Conservation (phyloP, 768 basidiomycete species). For the Hygrophorus pudorinus region DNA sequence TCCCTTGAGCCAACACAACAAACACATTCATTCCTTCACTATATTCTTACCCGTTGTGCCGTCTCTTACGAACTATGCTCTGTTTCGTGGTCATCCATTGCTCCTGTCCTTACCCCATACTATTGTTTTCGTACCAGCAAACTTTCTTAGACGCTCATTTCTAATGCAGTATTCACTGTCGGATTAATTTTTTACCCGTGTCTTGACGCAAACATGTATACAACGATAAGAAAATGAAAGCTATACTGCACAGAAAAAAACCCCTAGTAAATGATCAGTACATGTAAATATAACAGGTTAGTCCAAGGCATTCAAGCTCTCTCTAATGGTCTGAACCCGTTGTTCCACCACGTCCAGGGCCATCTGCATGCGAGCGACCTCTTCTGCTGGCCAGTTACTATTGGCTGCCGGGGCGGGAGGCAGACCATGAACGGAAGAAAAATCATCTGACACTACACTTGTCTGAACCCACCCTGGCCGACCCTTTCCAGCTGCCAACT, state of each 20-base stretch:
- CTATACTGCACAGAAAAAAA: not conserved
- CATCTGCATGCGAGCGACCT: slow-evolving; percentile 38
- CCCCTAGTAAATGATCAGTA: too few species aligned
- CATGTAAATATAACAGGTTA: not conserved
- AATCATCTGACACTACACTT: too few species aligned
- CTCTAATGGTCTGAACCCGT: slow-evolving; percentile 38
- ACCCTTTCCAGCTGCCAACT: slow-evolving; percentile 41
- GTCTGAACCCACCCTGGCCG: slow-evolving; percentile 3
- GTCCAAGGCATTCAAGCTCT: slow-evolving; percentile 16
- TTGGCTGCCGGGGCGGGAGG: slow-evolving; percentile 6
- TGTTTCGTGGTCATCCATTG: not conserved
- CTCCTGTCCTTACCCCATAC: not conserved
- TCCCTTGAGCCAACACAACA: not conserved
- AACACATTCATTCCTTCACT: slow-evolving; percentile 1
- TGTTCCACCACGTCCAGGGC: slow-evolving; percentile 52
- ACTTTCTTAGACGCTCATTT: not conserved
- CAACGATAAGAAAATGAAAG: not conserved
- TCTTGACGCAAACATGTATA: not conserved
- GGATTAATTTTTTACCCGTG: not conserved
- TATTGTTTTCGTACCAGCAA: not conserved
- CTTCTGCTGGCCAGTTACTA: slow-evolving; percentile 19
- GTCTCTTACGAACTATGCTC: not conserved
- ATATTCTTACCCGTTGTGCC: not conserved
- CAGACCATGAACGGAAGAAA: slow-evolving; percentile 5
- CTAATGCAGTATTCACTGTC: not conserved